Base-by-base conservation (phyloP, 2,329 filamentous ascomycete species). In the Diaporthe sp. region DNA sequence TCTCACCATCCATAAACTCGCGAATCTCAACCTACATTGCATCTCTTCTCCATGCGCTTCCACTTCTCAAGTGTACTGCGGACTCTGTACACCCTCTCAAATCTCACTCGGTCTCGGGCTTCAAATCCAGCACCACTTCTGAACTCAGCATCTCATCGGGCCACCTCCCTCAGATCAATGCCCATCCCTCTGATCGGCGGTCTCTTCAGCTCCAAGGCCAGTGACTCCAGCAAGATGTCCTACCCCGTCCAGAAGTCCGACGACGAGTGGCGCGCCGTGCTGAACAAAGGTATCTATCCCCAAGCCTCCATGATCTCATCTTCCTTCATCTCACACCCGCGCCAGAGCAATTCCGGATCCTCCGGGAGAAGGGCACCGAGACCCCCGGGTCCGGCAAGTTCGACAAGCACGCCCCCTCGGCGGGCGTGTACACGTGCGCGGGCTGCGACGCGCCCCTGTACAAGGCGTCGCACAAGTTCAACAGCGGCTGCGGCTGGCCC, bases 401-500 rank as follows among this genome's bases (percentile, higher is more conserved):
- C 84, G 93, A 99, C 87, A 95, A 96, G 84, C 95, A 98, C 88
- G 90, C 92, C 82, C 92, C 95, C 1, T 85, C 89, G 0, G 82
- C 89, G 7, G 97, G 97, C 75, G 90, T 95, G 73, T 99, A 98
- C 87, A 92, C 89, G 61, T 99, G 97, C 85, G 94, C 94, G 25
- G 97, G 91, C 71, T 99, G 97, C 88, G 85, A 92, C 39, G 90
- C 95, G 10, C 96, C 97, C 7, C 91, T 99, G 25, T 99, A 99
- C 90, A 96, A 93, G 84, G 96, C 97, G 39, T 90, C 90, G 78
- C 96, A 98, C 86, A 99, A 99, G 85, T 99, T 99, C 90, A 94
- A 94, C 84, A 97, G 94, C 25, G 95, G 95, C 57, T 99, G 97
- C 85, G 97, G 97, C 77, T 99, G 97, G 97, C 97, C 97, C 0